These are phyloP conservation scores for Turritis glabra DNA, from an alignment of 345 rosid species.

Conservation along the genomic window DNA sequence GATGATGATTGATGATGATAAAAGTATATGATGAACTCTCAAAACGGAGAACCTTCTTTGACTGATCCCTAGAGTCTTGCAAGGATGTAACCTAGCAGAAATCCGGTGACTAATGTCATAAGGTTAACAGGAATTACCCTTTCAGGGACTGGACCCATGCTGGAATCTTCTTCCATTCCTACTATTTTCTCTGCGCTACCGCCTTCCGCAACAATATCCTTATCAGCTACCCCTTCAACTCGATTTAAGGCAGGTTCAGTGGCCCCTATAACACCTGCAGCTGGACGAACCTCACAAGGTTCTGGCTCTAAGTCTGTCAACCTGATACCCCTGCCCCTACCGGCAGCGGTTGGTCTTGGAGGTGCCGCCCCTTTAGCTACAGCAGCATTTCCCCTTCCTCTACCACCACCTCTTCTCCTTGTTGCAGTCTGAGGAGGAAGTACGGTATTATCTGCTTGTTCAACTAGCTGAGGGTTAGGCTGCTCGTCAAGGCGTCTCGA, in stretches of 20 bases:
- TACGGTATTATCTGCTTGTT: constrained; percentile 67
- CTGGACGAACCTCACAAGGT: constrained; percentile 69
- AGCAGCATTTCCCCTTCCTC: constrained; percentile 94
- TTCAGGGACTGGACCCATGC: constrained; percentile 82
- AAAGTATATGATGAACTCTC: background rate
- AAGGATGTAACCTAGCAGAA: background rate
- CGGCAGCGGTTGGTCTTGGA: constrained; percentile 71
- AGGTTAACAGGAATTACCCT: constrained; percentile 52
- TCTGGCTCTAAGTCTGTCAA: constrained; percentile 85
- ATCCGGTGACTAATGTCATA: background rate
- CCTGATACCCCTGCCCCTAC: constrained; percentile 88
- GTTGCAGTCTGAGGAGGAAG: constrained; percentile 74
- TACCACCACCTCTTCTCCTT: constrained; percentile 91
- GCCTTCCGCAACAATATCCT: constrained; percentile 80
- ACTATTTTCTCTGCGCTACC: constrained; percentile 71
- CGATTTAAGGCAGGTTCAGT: constrained; percentile 68
- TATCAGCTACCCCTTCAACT: constrained; percentile 76
- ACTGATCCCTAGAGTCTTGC: background rate
- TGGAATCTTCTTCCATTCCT: constrained; percentile 83
- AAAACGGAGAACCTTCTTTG: background rate
- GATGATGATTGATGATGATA: background rate
- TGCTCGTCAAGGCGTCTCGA: constrained; percentile 90
- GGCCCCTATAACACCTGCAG: constrained; percentile 59
- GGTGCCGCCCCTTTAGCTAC: constrained; percentile 72
- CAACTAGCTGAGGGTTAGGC: constrained; percentile 66